Evolutionary conservation across 345 rosid species (phyloP).

Genomic region (Hibiscus syriacus): DNA sequence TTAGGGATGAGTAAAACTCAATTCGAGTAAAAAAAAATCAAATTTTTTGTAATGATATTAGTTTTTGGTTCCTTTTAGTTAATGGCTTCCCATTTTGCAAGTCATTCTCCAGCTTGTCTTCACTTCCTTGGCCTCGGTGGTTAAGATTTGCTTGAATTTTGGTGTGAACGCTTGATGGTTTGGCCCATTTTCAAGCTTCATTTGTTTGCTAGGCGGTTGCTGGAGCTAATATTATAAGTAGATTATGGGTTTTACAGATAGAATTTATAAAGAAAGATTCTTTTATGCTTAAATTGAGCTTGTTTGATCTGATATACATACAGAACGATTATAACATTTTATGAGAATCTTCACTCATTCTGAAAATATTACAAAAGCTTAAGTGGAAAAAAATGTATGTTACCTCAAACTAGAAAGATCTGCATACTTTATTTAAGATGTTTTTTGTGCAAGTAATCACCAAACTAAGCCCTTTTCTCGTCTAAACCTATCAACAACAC

Average conservation of each 20-base stretch:
- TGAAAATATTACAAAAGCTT: slow-evolving; percentile 15
- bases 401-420: slow-evolving; percentile 18
- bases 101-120: too few relatives aligned
- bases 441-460: slow-evolving; percentile 43
- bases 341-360: slow-evolving; percentile 18
- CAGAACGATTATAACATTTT: slow-evolving; percentile 23
- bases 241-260: slow-evolving; percentile 21
- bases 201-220: too few relatives aligned
- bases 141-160: too few relatives aligned
- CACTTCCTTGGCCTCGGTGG: too few relatives aligned
- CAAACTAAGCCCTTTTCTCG: slow-evolving; percentile 65
- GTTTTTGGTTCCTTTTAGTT: too few relatives aligned
- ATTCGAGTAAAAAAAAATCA: too few relatives aligned
- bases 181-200: too few relatives aligned
- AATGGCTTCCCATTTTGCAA: too few relatives aligned
- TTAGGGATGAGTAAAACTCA: too few relatives aligned
- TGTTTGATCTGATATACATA: slow-evolving; percentile 20
- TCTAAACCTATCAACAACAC: slow-evolving; percentile 62
- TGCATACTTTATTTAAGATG: slow-evolving; percentile 22
- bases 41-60: too few relatives aligned
- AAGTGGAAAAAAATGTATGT: neutral
- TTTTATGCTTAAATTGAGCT: slow-evolving; percentile 14
- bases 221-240: too few relatives aligned
- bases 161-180: too few relatives aligned
- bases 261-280: neutral